Base-by-base conservation (phyloP, 1,284 basidiomycete genomes). In the Cutaneotrichosporon curvatum region DNA sequence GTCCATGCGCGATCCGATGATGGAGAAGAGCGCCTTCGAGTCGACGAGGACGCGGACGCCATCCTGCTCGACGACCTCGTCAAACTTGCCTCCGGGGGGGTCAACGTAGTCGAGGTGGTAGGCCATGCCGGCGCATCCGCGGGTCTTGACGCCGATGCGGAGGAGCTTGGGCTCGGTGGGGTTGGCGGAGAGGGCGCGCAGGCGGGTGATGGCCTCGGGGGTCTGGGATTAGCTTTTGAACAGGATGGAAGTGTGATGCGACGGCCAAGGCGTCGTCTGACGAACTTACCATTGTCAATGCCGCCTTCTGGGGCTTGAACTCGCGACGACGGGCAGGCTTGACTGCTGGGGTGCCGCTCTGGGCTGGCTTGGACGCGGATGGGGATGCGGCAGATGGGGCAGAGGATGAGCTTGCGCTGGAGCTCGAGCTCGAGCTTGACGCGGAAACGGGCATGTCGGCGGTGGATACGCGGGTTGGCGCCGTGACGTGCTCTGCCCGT, bases 1-100 rank as follows among this genome's bases (percentile, higher is more conserved):
- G 67, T 95, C 91, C 95, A 99, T 99, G 75, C 86, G 85, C 67
- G 88, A 92, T 35, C 95, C 95, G 57, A 99, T 97, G 63, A 99
- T 95, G 53, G 86, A 91, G 72, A 99, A 98, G 55, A 99, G 74
- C 20, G 95, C 95, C 72, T 95, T 96, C 68, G 84, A 87, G 74
- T 99, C 95, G 67, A 98, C 91, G 52, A 98, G 76, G 34, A 99
- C 94, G 61, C 79, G 81, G 23, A 96, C 90, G 7, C 85, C 89
- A 58, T 94, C 90, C 73, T 94, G 90, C 71, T 90, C 83, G 25
- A 98, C 92, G n/a, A 95, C 79, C 68, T 98, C 95, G 73, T 99
- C 95, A 65, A 98, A 98, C 70, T 83, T 85, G 18, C 74, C 76
- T 4, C 81, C 88, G 0, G 90, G 85, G 58, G 83, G 77, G 42